Evolutionary conservation across 148 eudicot genomes (phyloP).

Genomic region (Vaccinium myrtillus): DNA sequence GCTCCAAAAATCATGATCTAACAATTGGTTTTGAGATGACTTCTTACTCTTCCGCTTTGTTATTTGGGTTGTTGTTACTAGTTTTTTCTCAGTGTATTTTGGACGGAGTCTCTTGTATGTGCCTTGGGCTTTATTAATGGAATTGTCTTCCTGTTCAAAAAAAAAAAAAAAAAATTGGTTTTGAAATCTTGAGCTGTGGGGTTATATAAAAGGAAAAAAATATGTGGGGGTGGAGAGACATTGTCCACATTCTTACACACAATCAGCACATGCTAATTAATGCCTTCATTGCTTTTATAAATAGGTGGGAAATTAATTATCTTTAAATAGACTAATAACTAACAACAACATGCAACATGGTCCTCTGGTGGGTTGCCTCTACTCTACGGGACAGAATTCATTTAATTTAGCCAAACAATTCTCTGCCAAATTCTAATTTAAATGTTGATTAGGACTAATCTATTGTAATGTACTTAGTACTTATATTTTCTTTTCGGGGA

Average conservation of each 20-base stretch:
- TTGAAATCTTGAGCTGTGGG: not conserved
- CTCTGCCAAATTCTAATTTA: not conserved
- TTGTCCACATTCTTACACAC: not conserved
- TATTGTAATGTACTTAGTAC: too few relatives aligned
- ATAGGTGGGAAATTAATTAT: not conserved
- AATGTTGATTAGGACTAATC: not conserved
- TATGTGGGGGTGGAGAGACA: too few relatives aligned
- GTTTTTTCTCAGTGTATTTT: too few relatives aligned
- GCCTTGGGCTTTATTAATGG: too few relatives aligned
- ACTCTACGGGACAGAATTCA: not conserved
- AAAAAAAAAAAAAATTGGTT: too few relatives aligned
- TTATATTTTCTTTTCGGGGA: not conserved
- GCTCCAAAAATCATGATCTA: too few relatives aligned
- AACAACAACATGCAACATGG: not conserved
- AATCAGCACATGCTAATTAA: conserved; percentile 15
- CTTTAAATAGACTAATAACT: not conserved
- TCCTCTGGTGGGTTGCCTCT: not conserved
- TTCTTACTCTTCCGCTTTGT: too few relatives aligned
- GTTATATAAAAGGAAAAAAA: too few relatives aligned
- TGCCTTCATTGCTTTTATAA: not conserved
- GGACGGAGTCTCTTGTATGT: too few relatives aligned
- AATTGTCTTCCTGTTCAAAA: too few relatives aligned
- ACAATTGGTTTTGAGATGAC: too few relatives aligned
- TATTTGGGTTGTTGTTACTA: too few relatives aligned
- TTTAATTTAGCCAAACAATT: not conserved